Evolutionary conservation across 1,139 yeast genomes (phyloP).

Genomic region (Suhomyces guaymorum): DNA sequence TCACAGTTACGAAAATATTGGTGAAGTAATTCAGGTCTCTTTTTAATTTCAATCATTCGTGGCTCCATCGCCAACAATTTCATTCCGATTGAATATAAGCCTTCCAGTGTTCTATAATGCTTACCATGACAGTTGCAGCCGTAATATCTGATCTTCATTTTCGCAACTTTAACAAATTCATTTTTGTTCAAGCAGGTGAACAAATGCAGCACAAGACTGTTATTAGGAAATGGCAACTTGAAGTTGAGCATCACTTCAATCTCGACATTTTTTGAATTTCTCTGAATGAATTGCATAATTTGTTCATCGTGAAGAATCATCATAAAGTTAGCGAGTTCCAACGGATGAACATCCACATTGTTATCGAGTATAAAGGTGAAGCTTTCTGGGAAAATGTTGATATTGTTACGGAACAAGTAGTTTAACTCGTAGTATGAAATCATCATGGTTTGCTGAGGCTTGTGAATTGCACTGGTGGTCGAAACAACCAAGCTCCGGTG

Average conservation of each 20-base stretch:
- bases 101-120: not conserved
- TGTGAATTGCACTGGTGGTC: slow-evolving; percentile 13
- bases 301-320: not conserved
- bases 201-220: slow-evolving; percentile 8
- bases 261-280: slow-evolving; percentile 14
- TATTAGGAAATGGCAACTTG: slow-evolving; percentile 12
- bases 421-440: slow-evolving; percentile 13
- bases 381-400: slow-evolving; percentile 23
- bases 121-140: not conserved
- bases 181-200: slow-evolving; percentile 10
- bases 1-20: not conserved
- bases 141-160: slow-evolving; percentile 6
- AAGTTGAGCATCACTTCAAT: slow-evolving; percentile 15
- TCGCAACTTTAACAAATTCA: slow-evolving; percentile 2
- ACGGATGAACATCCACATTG: not conserved
- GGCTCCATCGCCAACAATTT: not conserved
- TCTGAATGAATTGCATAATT: slow-evolving; percentile 10
- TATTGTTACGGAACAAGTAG: slow-evolving; percentile 18
- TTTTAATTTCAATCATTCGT: not conserved
- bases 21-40: not conserved
- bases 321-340: slow-evolving; percentile 2
- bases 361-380: slow-evolving; percentile 19
- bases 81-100: not conserved
- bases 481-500: slow-evolving; percentile 16
- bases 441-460: slow-evolving; percentile 2